Base-by-base conservation (phyloP, 371 early-diverging fungal species). In the Haplosporangium sp. region DNA sequence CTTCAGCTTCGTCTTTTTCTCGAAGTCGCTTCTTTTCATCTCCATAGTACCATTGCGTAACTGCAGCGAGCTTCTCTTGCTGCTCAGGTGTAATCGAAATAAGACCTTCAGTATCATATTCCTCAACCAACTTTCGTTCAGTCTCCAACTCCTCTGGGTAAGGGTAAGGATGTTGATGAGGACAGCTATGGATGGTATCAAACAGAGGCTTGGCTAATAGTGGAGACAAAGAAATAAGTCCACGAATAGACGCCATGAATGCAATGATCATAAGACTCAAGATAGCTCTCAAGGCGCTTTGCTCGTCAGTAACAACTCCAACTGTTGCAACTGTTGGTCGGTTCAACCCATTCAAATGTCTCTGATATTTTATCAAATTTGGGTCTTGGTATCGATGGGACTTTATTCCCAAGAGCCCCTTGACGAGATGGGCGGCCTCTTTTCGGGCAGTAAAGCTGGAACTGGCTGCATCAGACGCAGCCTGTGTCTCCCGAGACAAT, bases 131-230 rank as follows among this genome's bases (percentile, higher is more conserved):
- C 35, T 13, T 58, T 56, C 72, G 47, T 15, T 77, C 77, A 48
- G 42, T 52, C 55, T 77, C 77, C 34, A 77, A 4, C 42, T 77
- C 77, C 34, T 78, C 71, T 1, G 79, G 79, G 11, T 67, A 78
- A 2, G 79, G 79, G 44, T 78, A 78, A 5, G 74, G 79, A 53
- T 78, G 79, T 15, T 53, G 55, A 34, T 78, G 74, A 5, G 79
- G 79, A 63, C 79, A 78, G 39, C 70, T 67, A 39, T 78, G 79
- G 19, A 78, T 73, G 8, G 79, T 78, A 50, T 78, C 79, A 50
- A 78, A 78, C 52, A 78, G 45, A 2, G 74, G 56, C 3, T 66
- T 61, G n/a, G 61, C 17, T 56, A 78, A 19, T 34, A 78, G 63
- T 8, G 79, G 79, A 0, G 64, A 65, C 57, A 78, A 50, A 45